Evolutionary conservation across 2,329 filamentous ascomycete genomes (phyloP).

Genomic region (Stemphylium beticola): DNA sequence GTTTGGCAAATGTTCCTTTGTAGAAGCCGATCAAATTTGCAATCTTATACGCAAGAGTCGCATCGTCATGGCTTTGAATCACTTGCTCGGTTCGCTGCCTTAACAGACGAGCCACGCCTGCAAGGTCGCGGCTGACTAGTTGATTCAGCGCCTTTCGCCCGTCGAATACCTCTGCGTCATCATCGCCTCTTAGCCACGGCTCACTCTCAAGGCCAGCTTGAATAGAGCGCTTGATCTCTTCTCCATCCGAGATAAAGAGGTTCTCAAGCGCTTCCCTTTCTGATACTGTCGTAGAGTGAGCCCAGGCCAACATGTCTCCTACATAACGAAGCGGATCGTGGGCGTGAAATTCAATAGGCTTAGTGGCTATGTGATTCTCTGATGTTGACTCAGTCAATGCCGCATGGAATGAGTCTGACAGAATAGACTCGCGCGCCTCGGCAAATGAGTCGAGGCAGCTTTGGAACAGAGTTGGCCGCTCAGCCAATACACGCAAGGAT

Average conservation of each 20-base stretch:
- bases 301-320: constrained; percentile 97
- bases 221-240: constrained; percentile 83
- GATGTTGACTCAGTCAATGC: constrained; percentile 79
- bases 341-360: constrained; percentile 92
- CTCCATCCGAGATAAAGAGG: constrained; percentile 87
- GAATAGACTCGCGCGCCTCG: constrained; percentile 82
- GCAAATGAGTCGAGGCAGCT: constrained; percentile 93
- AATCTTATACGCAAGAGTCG: constrained; percentile 85
- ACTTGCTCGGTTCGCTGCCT: constrained; percentile 89
- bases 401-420: constrained; percentile 88
- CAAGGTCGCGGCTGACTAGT: constrained; percentile 84
- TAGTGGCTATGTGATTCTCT: constrained; percentile 63
- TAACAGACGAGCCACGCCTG: constrained; percentile 81
- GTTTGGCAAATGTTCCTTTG: constrained; percentile 78
- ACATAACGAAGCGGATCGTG: constrained; percentile 92
- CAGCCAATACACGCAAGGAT: constrained; percentile 84
- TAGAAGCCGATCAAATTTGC: constrained; percentile 92
- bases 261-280: constrained; percentile 91
- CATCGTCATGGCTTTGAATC: constrained; percentile 89
- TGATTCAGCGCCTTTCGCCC: constrained; percentile 81
- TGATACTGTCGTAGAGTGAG: constrained; percentile 90
- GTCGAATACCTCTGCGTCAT: constrained; percentile 69
- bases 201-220: constrained; percentile 81
- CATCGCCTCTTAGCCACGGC: constrained; percentile 73
- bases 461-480: constrained; percentile 88